Base-by-base conservation (phyloP, 176 grass and related monocot species). In the Puccinellia tenuiflora region DNA sequence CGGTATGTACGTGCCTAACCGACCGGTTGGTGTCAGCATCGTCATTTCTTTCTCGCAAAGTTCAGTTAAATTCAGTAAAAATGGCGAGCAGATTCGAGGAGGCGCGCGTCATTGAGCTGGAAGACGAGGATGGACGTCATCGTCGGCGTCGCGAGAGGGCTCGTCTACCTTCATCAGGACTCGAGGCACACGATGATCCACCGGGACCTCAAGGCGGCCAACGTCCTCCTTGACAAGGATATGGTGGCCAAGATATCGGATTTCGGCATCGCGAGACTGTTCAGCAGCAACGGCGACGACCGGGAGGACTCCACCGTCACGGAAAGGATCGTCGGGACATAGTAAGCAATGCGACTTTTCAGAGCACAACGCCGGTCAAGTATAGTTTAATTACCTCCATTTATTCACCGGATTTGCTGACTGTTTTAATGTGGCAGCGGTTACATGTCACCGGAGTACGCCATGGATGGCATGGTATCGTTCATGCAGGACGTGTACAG, bases 211-310 rank as follows among this genome's bases (percentile, higher is more conserved):
- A 94, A 94, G 75, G 87, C 90, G 0, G 90, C 90, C 5, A 96
- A 96, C 31, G 87, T 90, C 18, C 93, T 95, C 29, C 90, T 95
- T 51, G 85, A 90, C 50, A 16, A 2, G 18, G 56, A 88, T 0
- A 95, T 92, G 90, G 85, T 88, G 35, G 90, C 93, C 14, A 95
- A 95, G 83, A 90, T 95, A 66, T 95, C 93, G 0, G 88, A 95
- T 31, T 95, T 95, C 2, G 90, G 90, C 24, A 92, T 85, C 12
- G 90, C 88, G 6, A 82, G 54, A 75, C 38, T 43, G 7, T 92
- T 95, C 68, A 83, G n/a, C 43, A 10, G 62, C 43, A 76, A 4
- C 48, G 52, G 79, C 8, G 69, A 62, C 16, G 38, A 77, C 15
- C 61, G 40, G 10, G 38, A 50, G 5, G 87, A 95, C 43, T 66